Evolutionary conservation across 192 early-diverging fungal species (phyloP), one percentile per base, ranked within the genome.

Genomic region (Phlyctochytrium planicorne): DNA sequence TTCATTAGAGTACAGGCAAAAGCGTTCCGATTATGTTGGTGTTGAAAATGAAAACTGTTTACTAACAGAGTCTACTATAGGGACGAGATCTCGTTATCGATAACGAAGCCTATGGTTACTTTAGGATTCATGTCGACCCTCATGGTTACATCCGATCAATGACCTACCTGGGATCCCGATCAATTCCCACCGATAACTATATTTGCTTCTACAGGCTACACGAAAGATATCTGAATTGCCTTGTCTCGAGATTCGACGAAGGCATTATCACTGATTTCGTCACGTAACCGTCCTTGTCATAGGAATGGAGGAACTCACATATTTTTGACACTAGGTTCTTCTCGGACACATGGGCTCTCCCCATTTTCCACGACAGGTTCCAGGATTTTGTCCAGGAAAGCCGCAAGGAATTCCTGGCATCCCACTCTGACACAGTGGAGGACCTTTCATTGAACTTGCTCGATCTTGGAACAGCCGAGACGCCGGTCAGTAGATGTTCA

Each of bases 341-440:
- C 35, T 35, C 56, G 12, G 79, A 82, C 63, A 65, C 76, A 12
- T 85, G 84, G 84, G 84, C 84, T 2, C 68, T 80, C 29, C 78
- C 81, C 0, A 50, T 85, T 17, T 85, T 73, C 74, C 77, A 82
- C 60, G 84, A 85, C 67, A 66, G 81, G 17, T 85, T 85, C 60
- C 62, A 64, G 16, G 59, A 34, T 0, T 85, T 80, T 57, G 50
- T 70, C 36, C 27, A 70, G 29, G 59, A 53, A 34, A 60, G 69
- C 3, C 34, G 73, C 2, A 30, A 66, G 33, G 75, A 73, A 34
- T 56, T 74, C 67, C 53, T 83, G n/a, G 59, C 27, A 25, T 59
- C 63, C 12, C 59, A 67, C 23, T 70, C 59, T 2, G 73, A 35
- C 2, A 66, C 59, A 16, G 71, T 81, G 17, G 34, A 55, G 3